Evolutionary conservation across 805 yeast species (phyloP), one percentile per base, ranked within the genome.

Genomic region (Candida orba): DNA sequence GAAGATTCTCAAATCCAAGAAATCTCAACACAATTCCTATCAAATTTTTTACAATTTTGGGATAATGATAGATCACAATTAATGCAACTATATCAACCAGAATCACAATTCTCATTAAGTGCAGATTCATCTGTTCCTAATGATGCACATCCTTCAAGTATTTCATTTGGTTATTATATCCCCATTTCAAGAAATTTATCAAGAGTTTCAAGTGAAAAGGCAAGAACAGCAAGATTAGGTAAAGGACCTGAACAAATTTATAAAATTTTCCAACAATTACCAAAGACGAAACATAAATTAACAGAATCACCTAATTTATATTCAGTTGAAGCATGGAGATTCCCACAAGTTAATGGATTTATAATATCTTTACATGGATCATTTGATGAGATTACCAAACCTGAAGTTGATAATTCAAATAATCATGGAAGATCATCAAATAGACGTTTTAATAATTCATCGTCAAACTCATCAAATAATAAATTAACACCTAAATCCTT

Each of bases 21-120:
- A 23, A 65, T 84, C 27, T 80, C 93, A 7, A 80, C 89, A n/a
- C 79, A 74, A 54, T 93, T 93, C 60, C 68, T 90, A 7, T 64
- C 87, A 25, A 83, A 85, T 51, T 93, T 76, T 62, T 68, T 85
- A 46, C 78, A 79, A 42, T 66, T 83, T 39, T 93, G 95, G 95
- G 99, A 93, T 65, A 54, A 73, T 6, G 79, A 85, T 57, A 69
- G 99, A 47, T 56, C 71, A 9, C 90, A 82, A 44, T 68, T 93
- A 39, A 59, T 83, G 61, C 72, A 75, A 36, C 67, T 93, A 27
- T 93, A 93, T 60, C 87, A 93, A 41, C 75, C 76, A 39, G 84
- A 82, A 55, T 87, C 97, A 0, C 86, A 84, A 58, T 91, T 93
- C 55, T 89, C 97, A 0, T 59, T 84, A 43, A 83, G 85, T 47